A percentile compares a stretch with the other conserved stretches of the same genome.
Evolutionary conservation across 768 basidiomycete genomes (phyloP).

Genomic region (Lepiota brunneoincarnata): DNA sequence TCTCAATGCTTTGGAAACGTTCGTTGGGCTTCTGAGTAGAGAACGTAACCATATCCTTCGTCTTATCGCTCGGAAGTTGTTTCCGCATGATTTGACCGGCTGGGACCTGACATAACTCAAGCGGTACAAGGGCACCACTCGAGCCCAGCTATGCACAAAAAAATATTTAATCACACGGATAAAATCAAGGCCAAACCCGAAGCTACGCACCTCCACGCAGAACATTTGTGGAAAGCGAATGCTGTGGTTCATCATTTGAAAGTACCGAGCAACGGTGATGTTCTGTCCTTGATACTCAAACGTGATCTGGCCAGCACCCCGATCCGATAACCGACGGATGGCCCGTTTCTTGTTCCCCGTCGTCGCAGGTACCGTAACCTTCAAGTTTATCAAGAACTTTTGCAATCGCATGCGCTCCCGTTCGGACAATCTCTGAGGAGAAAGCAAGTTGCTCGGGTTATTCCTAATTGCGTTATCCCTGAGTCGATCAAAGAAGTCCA

Average conservation of each 20-base stretch:
- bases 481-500: conserved; percentile 42
- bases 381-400: conserved; percentile 34
- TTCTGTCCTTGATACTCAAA: conserved; percentile 50
- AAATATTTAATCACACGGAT: too few species aligned
- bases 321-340: conserved; percentile 50
- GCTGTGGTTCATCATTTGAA: conserved; percentile 19
- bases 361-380: conserved; percentile 24
- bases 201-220: conserved; percentile 50
- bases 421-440: conserved; percentile 44
- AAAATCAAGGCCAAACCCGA: background rate
- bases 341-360: conserved; percentile 36
- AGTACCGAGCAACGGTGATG: conserved; percentile 41
- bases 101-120: conserved; percentile 64
- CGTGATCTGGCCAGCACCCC: conserved; percentile 43
- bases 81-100: conserved; percentile 69
- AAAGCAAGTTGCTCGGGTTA: conserved; percentile 24
- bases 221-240: conserved; percentile 48
- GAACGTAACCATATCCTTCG: conserved; percentile 60
- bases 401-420: conserved; percentile 43
- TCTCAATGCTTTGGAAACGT: conserved; percentile 49
- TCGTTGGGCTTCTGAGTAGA: conserved; percentile 62
- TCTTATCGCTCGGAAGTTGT: conserved; percentile 65
- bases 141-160: conserved; percentile 63
- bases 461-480: conserved; percentile 3
- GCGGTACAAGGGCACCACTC: conserved; percentile 55